These are phyloP conservation scores for Ilyonectria robusta DNA, from an alignment of 2,329 filamentous ascomycete species.

Conservation along the genomic window DNA sequence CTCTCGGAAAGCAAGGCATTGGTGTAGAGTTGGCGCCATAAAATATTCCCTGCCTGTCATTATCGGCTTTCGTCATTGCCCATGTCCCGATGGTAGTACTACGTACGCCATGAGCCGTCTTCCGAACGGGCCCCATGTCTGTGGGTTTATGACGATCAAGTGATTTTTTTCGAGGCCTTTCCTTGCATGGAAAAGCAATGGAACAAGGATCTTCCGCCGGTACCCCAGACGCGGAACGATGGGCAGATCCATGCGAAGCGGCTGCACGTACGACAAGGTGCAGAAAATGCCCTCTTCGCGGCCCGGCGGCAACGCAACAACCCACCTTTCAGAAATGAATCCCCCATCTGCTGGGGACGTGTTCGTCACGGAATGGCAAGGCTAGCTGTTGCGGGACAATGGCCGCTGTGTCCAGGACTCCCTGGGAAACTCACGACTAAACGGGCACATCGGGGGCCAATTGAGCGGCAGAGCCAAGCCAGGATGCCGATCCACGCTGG, in stretches of 20 bases:
- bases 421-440: neutral
- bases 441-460: neutral
- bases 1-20: neutral
- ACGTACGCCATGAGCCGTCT: neutral
- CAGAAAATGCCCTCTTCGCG: neutral
- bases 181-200: neutral
- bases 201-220: neutral
- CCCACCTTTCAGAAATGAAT: neutral
- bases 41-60: neutral
- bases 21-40: neutral
- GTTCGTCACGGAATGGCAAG: neutral
- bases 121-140: neutral
- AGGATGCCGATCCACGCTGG: neutral
- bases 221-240: neutral
- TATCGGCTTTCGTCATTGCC: neutral
- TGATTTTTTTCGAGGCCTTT: neutral
- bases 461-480: neutral
- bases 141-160: too few relatives aligned
- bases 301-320: neutral
- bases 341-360: neutral
- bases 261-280: neutral
- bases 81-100: neutral
- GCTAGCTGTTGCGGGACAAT: neutral
- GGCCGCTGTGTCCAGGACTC: neutral
- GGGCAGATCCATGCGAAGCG: neutral